Percentiles rank a stretch among this genome's conserved stretches.
Conservation (phyloP, 2,329 filamentous ascomycete species). For the Catunica adiposa region DNA sequence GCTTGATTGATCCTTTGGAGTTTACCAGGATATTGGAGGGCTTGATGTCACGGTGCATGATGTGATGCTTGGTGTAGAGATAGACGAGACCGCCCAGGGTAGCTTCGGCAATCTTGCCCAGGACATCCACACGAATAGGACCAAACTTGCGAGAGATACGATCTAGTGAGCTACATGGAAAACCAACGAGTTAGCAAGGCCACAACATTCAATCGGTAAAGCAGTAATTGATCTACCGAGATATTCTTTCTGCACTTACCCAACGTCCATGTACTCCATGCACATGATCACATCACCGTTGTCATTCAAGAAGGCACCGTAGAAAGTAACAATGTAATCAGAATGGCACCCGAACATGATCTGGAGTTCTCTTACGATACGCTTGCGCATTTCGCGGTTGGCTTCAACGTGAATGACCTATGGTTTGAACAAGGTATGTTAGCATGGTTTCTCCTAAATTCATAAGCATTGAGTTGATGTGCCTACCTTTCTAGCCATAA, state of each 20-base stretch:
- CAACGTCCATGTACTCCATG: slow-evolving; percentile 99
- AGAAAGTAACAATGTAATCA: slow-evolving; percentile 93
- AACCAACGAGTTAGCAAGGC: neutral
- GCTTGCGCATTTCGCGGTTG: slow-evolving; percentile 90
- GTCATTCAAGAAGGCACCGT: slow-evolving; percentile 91
- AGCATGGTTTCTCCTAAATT: neutral
- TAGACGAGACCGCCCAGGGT: slow-evolving; percentile 88
- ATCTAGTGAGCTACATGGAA: slow-evolving; percentile 57
- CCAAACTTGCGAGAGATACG: slow-evolving; percentile 89
- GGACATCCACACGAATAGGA: slow-evolving; percentile 83
- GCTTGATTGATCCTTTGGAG: slow-evolving; percentile 83
- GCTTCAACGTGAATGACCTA: slow-evolving; percentile 96
- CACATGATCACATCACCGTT: slow-evolving; percentile 98
- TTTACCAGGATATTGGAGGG: slow-evolving; percentile 96
- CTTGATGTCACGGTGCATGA: slow-evolving; percentile 99
- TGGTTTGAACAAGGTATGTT: neutral
- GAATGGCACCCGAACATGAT: slow-evolving; percentile 98
- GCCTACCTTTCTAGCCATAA: slow-evolving; percentile 90
- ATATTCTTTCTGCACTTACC: slow-evolving; percentile 41
- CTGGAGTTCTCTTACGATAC: slow-evolving; percentile 90
- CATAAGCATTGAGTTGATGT: no score
- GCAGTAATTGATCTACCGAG: neutral
- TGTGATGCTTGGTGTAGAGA: slow-evolving; percentile 85
- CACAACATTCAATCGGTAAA: neutral
- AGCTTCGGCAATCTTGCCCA: slow-evolving; percentile 94